phyloP scores from a whole-genome alignment of 2,329 filamentous ascomycete genomes.

The Hirsutella thompsonii region DNA sequence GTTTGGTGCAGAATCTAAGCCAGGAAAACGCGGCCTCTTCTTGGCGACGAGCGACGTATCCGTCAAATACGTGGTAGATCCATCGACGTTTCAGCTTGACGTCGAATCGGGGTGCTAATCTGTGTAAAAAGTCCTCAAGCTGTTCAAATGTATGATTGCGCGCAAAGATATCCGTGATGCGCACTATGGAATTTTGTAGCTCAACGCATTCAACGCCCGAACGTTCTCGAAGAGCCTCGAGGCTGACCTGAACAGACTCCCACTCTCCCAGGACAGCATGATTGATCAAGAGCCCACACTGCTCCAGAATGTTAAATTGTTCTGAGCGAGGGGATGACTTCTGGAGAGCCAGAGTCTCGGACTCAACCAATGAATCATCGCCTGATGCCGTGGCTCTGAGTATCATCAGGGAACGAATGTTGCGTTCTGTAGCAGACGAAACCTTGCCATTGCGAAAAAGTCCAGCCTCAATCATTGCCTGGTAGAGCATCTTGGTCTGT shows the following conservation, averaged over 20 bases:
- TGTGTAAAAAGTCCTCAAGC: slow-evolving; percentile 16
- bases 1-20: slow-evolving; percentile 18
- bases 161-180: slow-evolving; percentile 21
- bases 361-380: slow-evolving; percentile 12
- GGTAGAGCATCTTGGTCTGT: slow-evolving; percentile 13
- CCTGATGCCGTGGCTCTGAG: slow-evolving; percentile 14
- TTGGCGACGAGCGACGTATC: slow-evolving; percentile 16
- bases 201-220: slow-evolving; percentile 8
- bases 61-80: slow-evolving; percentile 17
- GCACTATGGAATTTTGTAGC: slow-evolving; percentile 14
- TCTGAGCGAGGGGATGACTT: slow-evolving; percentile 7
- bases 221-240: slow-evolving; percentile 9
- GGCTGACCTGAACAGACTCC: slow-evolving; percentile 10
- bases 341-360: slow-evolving; percentile 13
- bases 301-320: slow-evolving; percentile 14
- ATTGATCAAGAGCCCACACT: slow-evolving; percentile 13
- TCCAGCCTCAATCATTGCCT: slow-evolving; percentile 14
- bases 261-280: slow-evolving; percentile 16
- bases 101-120: slow-evolving; percentile 11
- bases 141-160: slow-evolving; percentile 12
- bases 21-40: slow-evolving; percentile 14
- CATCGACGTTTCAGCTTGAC: slow-evolving; percentile 16
- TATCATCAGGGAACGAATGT: slow-evolving; percentile 15
- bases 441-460: slow-evolving; percentile 11
- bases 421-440: slow-evolving; percentile 11